phyloP scores from a whole-genome alignment of 2,329 filamentous ascomycete species.

The Pseudogymnoascus sp. region DNA sequence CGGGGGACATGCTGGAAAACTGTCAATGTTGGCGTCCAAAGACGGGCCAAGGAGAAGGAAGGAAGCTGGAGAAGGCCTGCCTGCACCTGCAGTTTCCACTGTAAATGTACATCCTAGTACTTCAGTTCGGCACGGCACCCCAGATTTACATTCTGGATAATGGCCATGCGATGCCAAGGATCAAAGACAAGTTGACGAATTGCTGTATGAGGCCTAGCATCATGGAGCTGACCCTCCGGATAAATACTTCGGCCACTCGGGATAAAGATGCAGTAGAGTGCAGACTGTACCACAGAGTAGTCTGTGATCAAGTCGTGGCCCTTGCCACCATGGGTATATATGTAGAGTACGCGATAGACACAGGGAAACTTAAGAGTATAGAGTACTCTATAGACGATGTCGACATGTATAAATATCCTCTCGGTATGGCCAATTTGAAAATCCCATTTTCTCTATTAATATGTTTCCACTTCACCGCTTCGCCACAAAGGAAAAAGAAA shows the following conservation, averaged over 20 bases:
- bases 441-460: neutral
- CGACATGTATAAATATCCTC: neutral
- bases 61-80: neutral
- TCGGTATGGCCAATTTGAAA: neutral
- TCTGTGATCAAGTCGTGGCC: neutral
- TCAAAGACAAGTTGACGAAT: neutral
- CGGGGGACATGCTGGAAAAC: neutral
- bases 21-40: neutral
- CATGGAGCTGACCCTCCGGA: slow-evolving; percentile 1
- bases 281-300: neutral
- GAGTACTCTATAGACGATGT: neutral
- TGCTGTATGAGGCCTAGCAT: neutral
- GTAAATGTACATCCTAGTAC: neutral
- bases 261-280: neutral
- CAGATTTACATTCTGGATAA: neutral
- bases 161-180: slow-evolving; percentile 4
- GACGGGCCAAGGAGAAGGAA: neutral
- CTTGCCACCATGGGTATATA: neutral
- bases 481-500: neutral
- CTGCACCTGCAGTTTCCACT: neutral
- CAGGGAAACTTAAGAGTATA: neutral
- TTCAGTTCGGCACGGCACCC: neutral
- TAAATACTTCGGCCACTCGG: slow-evolving; percentile 1
- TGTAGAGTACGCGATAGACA: neutral
- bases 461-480: neutral